Base-by-base conservation (phyloP, 2,329 filamentous ascomycete species). In the Intubia oerlemansii region DNA sequence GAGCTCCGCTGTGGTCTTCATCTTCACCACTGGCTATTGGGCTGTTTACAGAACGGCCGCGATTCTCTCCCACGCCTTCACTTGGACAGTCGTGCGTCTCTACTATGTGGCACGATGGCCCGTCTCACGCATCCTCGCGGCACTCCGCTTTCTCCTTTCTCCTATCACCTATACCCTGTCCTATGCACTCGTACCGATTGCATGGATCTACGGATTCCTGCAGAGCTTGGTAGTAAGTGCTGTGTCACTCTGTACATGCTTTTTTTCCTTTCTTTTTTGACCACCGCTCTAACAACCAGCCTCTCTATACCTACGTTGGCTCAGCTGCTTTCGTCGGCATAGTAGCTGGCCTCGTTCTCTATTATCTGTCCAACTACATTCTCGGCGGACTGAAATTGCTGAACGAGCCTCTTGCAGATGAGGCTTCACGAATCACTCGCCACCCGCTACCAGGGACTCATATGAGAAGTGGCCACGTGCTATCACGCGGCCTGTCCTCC, bases 241-340 rank as follows among this genome's bases (percentile, higher is more conserved):
- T n/a, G n/a, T n/a, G n/a, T n/a, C n/a, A n/a, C n/a, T n/a, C n/a
- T 24, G 2, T 8, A 8, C 12, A 21, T 3, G 10, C 17, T 19
- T 13, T 14, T 28, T 25, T 17, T 11, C 11, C 10, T 16, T 5
- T 16, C 10, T n/a, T 5, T 13, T 29, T 10, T 11, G 6, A n/a
- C n/a, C n/a, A n/a, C 7, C 8, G 5, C 24, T 20, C 37, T 36
- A 31, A 37, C 31, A 17, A 2, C 17, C 17, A 56, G 53, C 50
- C 53, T 4, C 30, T 57, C 4, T 57, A 57, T 29, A 52, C 45
- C 4, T 57, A 53, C 40, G 54, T 82, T 26, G 69, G 68, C 27
- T 60, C 69, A 15, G 79, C 77, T 7, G 59, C 65, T 18, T 47
- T 77, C 12, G 56, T 80, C 29, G 79, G 79, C n/a, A 50, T 71